These are phyloP conservation scores for Phlebiopsis gigantea DNA, from an alignment of 768 basidiomycete genomes.

Conservation along the genomic window DNA sequence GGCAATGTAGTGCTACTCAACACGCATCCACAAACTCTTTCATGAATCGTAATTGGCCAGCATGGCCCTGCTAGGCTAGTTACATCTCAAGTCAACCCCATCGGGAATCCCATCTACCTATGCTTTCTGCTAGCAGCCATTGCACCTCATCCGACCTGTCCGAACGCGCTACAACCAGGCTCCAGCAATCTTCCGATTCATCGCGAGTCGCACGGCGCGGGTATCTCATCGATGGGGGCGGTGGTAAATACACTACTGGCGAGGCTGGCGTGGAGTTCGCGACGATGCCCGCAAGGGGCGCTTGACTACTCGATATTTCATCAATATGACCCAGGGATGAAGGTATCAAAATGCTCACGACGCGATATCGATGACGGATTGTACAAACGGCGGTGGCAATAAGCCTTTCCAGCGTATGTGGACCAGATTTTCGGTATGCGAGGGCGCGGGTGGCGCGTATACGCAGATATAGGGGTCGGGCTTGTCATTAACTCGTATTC, in stretches of 20 bases:
- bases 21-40: too few relatives aligned
- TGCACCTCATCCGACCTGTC: constrained; percentile 5
- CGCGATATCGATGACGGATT: constrained; percentile 41
- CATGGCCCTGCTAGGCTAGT: not conserved
- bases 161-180: constrained; percentile 27
- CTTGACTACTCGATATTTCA: not conserved
- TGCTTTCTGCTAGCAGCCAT: constrained; percentile 44
- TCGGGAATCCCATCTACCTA: constrained; percentile 35
- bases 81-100: constrained; percentile 28
- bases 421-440: constrained; percentile 39
- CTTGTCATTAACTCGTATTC: constrained; percentile 56
- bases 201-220: constrained; percentile 38
- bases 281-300: constrained; percentile 38
- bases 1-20: too few relatives aligned
- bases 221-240: constrained; percentile 19
- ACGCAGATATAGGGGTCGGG: constrained; percentile 66
- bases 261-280: constrained; percentile 38
- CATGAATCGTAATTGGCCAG: not conserved
- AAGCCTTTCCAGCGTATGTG: constrained; percentile 61
- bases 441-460: constrained; percentile 50
- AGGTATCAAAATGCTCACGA: constrained; percentile 29
- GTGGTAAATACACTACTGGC: constrained; percentile 50
- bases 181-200: constrained; percentile 51
- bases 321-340: not conserved
- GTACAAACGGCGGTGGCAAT: constrained; percentile 47